These are phyloP conservation scores for Periconia macrospinosa DNA, from an alignment of 2,329 filamentous ascomycete genomes.

Conservation along the genomic window DNA sequence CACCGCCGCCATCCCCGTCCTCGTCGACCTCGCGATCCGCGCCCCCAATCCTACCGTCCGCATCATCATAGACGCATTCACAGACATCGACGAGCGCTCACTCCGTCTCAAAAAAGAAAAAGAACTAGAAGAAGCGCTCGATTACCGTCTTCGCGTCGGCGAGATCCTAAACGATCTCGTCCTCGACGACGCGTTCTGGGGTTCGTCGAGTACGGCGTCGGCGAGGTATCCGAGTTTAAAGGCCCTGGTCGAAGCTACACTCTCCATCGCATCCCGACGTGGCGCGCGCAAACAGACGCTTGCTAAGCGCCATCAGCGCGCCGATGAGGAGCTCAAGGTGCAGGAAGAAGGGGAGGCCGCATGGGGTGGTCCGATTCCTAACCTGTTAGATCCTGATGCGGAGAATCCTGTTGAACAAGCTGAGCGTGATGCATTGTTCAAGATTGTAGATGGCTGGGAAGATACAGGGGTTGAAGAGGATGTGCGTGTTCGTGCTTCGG, in stretches of 20 bases:
- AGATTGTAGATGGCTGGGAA: constrained; percentile 70
- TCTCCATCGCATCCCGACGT: constrained; percentile 66
- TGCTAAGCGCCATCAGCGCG: constrained; percentile 58
- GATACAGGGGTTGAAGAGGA: constrained; percentile 67
- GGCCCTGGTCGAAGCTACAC: constrained; percentile 58
- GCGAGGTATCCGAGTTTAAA: constrained; percentile 15
- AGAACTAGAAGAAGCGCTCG: constrained; percentile 49
- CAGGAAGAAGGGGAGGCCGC: constrained; percentile 55
- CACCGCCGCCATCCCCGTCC: constrained; percentile 66
- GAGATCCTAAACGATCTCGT: constrained; percentile 49
- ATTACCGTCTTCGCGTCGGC: constrained; percentile 68
- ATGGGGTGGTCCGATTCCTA: constrained; percentile 56
- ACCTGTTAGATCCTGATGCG: constrained; percentile 33
- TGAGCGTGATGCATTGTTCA: constrained; percentile 53
- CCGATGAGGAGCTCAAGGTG: constrained; percentile 52
- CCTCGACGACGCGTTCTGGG: constrained; percentile 22
- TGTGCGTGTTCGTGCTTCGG: constrained; percentile 68
- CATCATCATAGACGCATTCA: constrained; percentile 68
- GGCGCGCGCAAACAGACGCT: constrained; percentile 63
- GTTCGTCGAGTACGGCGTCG: neutral
- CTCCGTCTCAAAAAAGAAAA: constrained; percentile 26
- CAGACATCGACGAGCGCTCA: constrained; percentile 60
- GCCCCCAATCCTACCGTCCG: constrained; percentile 65
- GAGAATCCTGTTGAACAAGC: constrained; percentile 33
- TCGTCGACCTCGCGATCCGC: constrained; percentile 62